Conservation (phyloP, 495 filamentous ascomycete genomes). For the Amphirosellinia nigrospora region DNA sequence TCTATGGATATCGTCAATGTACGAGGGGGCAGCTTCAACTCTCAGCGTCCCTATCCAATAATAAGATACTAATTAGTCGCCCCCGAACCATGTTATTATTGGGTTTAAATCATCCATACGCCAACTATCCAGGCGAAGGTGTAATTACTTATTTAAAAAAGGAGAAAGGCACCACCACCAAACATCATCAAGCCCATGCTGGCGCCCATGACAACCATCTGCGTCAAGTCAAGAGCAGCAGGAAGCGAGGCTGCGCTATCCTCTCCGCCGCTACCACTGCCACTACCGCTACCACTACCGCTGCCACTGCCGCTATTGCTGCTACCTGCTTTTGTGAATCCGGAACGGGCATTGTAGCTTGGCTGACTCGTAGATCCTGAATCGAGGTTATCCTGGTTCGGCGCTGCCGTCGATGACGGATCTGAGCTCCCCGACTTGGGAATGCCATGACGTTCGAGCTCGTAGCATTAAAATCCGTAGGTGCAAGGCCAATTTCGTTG, state of each 20-base stretch:
- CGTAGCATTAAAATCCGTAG: constrained; percentile 85
- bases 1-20: not conserved
- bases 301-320: constrained; percentile 6
- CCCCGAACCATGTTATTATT: not conserved
- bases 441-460: constrained; percentile 59
- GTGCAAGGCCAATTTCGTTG: constrained; percentile 84
- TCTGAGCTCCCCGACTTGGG: constrained; percentile 53
- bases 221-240: constrained; percentile 40
- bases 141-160: constrained; percentile 29
- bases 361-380: constrained; percentile 40
- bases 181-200: constrained; percentile 47
- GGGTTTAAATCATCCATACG: constrained; percentile 5
- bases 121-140: constrained; percentile 11
- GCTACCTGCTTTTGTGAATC: constrained; percentile 38
- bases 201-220: constrained; percentile 43
- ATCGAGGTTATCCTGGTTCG: constrained; percentile 46
- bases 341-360: constrained; percentile 46
- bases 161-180: constrained; percentile 48
- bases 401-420: constrained; percentile 55
- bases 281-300: not conserved
- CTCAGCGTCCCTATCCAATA: not conserved
- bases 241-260: constrained; percentile 43
- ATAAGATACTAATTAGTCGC: not conserved
- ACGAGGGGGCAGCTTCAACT: not conserved
- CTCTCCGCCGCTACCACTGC: constrained; percentile 16